Conservation (phyloP, 2,329 filamentous ascomycete genomes). For the Trichoderma citrinoviride region DNA sequence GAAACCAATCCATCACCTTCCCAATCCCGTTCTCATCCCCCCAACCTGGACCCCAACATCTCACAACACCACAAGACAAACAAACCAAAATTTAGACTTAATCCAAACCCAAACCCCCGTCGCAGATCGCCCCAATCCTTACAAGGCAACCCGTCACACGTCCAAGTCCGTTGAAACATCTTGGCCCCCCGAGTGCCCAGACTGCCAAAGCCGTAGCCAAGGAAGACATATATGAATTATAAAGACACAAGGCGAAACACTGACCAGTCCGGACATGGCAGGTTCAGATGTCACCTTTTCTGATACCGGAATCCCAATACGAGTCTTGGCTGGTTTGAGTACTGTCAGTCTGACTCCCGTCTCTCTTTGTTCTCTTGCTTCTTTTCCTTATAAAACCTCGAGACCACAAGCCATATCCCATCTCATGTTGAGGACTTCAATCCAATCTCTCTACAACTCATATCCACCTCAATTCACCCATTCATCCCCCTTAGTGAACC, state of each 20-base stretch:
- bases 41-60: neutral
- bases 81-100: too few relatives aligned
- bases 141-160: too few relatives aligned
- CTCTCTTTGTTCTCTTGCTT: neutral
- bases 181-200: too few relatives aligned
- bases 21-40: conserved; percentile 5
- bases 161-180: too few relatives aligned
- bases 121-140: too few relatives aligned
- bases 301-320: neutral
- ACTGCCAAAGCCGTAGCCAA: neutral
- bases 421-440: neutral
- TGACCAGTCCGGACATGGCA: conserved; percentile 1
- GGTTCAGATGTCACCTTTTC: neutral
- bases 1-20: neutral
- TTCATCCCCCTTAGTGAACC: neutral
- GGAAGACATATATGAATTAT: neutral
- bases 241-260: neutral
- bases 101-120: too few relatives aligned
- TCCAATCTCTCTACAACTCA: neutral
- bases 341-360: neutral
- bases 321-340: neutral
- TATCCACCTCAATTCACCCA: neutral
- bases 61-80: neutral
- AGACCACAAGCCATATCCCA: neutral
- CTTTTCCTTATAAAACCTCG: neutral